A percentile compares a stretch with the other conserved stretches of the same genome.
Evolutionary conservation across 2,329 filamentous ascomycete species (phyloP).

Genomic region (Diaporthe longicolla): DNA sequence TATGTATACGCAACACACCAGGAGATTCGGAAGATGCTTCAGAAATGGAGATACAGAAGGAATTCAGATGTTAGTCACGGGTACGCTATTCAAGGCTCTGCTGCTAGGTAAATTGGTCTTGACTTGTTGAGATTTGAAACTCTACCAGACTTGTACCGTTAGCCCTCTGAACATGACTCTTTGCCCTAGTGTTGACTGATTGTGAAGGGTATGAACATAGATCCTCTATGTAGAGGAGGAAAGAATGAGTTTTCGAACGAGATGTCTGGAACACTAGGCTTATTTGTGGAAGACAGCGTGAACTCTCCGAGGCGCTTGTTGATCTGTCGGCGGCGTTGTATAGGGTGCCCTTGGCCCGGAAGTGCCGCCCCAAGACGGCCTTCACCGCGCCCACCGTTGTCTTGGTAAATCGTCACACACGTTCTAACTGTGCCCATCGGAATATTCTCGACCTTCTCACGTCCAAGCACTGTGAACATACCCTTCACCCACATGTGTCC

Average conservation of each 20-base stretch:
- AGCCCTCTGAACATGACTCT: not conserved
- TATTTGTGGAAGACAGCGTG: not conserved
- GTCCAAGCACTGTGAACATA: not conserved
- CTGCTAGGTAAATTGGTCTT: no score
- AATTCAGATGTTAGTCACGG: not conserved
- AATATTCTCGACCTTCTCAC: not conserved
- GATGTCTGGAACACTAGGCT: not conserved
- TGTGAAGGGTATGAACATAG: not conserved
- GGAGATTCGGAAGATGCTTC: not conserved
- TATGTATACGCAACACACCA: not conserved
- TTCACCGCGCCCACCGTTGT: no score
- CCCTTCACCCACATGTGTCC: no score
- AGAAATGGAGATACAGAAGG: not conserved
- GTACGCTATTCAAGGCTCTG: no score
- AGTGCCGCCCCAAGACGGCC: no score
- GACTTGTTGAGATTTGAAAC: not conserved
- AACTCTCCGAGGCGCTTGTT: not conserved
- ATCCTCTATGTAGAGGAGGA: not conserved
- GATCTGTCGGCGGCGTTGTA: no score
- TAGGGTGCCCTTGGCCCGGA: no score
- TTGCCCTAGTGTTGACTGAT: not conserved
- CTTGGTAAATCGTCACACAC: no score
- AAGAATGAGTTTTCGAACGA: no score
- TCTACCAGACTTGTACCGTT: not conserved
- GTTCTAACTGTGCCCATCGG: no score